A percentile compares a stretch with the other conserved stretches of the same genome.
phyloP scores from a whole-genome alignment of 2,329 filamentous ascomycete species.

The Aphanocladium album region DNA sequence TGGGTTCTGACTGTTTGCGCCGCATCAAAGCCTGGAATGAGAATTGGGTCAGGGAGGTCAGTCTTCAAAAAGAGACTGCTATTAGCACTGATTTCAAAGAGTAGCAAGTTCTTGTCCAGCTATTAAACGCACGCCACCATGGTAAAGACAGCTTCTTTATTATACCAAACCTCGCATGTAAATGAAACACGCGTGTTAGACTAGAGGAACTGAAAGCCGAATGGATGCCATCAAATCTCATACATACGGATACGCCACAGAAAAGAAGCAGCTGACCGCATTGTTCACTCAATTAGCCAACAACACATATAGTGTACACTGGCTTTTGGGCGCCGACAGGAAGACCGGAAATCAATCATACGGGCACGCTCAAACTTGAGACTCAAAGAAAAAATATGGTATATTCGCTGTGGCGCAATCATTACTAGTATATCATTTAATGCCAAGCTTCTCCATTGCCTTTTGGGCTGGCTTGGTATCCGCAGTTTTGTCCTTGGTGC shows the following conservation, averaged over 20 bases:
- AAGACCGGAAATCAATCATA: neutral
- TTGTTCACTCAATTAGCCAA: neutral
- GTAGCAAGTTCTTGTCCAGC: neutral
- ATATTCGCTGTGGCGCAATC: too few species aligned
- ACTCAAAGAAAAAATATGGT: too few species aligned
- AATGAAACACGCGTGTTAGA: neutral
- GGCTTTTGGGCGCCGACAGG: neutral
- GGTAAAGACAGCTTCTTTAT: neutral
- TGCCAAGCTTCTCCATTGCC: slow-evolving; percentile 34
- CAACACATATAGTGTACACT: neutral
- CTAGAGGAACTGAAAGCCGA: too few species aligned
- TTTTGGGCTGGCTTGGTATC: slow-evolving; percentile 47
- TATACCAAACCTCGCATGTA: neutral
- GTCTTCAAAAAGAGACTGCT: slow-evolving; percentile 2
- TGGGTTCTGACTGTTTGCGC: slow-evolving; percentile 30
- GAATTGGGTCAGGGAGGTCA: slow-evolving; percentile 15
- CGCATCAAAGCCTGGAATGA: slow-evolving; percentile 23
- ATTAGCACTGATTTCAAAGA: slow-evolving; percentile 1
- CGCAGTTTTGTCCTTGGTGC: slow-evolving; percentile 54
- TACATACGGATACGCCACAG: neutral
- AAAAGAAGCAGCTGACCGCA: too few species aligned
- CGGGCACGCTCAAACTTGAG: too few species aligned
- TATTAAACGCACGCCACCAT: neutral
- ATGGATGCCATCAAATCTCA: too few species aligned
- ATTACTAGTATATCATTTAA: neutral